Evolutionary conservation across 2,329 filamentous ascomycete genomes (phyloP), one percentile per base, ranked within the genome.

Genomic region (Cephalotrichum gorgonifer): DNA sequence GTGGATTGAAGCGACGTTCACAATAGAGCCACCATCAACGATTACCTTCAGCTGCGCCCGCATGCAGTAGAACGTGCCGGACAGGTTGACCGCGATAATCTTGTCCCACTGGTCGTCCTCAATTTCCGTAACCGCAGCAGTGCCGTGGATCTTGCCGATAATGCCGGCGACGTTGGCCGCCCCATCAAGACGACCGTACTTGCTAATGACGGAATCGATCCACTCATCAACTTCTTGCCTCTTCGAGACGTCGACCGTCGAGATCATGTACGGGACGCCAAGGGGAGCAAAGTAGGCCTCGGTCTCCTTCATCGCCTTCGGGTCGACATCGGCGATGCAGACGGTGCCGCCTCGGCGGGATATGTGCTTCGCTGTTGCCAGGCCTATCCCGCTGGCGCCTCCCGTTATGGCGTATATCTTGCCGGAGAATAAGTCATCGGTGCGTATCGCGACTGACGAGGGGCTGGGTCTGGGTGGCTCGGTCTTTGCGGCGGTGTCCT

Each of bases 91-190:
- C 6, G 61, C 64, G 30, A 75, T 72, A 49, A 73, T 70, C 44
- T 62, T 66, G 43, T 74, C 57, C 72, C 73, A 75, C 49, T 73
- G 70, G 27, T 64, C 63, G 73, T 70, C 39, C 28, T 48, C 47
- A 15, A 26, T 11, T 5, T 22, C 41, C 7, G 47, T 44, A 6
- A 28, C 39, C 14, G 26, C 42, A 23, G 25, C 25, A 14, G 38
- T 49, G 17, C 25, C 42, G 17, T 41, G 39, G 14, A 43, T 22
- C 11, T 35, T 35, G 12, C 47, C 47, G 2, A 41, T 41, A 41
- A 77, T 64, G 12, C 75, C 74, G 4, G 78, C 78, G 8, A 76
- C 66, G 48, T 81, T 79, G 11, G 72, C 75, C 20, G 75, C 74
- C 4, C 75, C 71, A 54, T 78, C 72, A 8, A 79, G 66, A 47